Conservation (phyloP, 2,329 filamentous ascomycete genomes). For the Grosmannia clavigera region DNA sequence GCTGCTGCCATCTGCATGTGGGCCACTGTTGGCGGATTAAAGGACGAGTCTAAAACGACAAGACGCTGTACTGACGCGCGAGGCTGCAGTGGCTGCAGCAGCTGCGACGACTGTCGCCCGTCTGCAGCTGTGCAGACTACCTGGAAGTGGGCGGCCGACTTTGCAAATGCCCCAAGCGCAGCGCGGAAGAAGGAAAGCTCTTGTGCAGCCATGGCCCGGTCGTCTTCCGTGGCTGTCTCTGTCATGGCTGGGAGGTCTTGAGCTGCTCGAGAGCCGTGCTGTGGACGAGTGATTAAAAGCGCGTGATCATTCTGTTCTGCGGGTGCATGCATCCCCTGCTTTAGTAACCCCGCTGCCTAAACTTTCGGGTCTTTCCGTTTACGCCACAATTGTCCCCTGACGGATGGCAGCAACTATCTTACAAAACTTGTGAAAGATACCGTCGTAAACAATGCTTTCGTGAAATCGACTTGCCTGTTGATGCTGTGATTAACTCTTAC, state of each 20-base stretch:
- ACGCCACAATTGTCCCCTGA: not conserved
- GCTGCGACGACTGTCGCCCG: constrained; percentile 11
- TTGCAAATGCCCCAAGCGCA: constrained; percentile 31
- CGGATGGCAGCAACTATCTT: not conserved
- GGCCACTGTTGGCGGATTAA: constrained; percentile 54
- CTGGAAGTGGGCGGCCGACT: constrained; percentile 29
- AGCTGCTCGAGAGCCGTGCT: not conserved
- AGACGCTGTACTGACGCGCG: constrained; percentile 19
- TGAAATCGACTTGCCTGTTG: not conserved
- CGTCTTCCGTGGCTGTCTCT: not conserved
- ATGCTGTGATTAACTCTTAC: not conserved
- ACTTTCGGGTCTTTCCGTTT: not conserved
- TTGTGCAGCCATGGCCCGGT: constrained; percentile 1
- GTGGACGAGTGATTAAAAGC: not conserved
- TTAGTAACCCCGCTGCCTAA: not conserved
- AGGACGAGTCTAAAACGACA: constrained; percentile 53
- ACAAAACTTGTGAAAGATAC: not conserved
- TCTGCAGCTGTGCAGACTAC: constrained; percentile 28
- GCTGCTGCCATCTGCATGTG: constrained; percentile 45
- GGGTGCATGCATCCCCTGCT: not conserved
- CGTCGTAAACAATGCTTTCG: not conserved
- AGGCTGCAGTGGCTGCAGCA: constrained; percentile 1
- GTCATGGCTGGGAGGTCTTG: not conserved
- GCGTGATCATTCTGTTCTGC: not conserved
- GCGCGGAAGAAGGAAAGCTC: constrained; percentile 28